phyloP scores from a whole-genome alignment of 768 basidiomycete species.

The Hypholoma fasciculare region DNA sequence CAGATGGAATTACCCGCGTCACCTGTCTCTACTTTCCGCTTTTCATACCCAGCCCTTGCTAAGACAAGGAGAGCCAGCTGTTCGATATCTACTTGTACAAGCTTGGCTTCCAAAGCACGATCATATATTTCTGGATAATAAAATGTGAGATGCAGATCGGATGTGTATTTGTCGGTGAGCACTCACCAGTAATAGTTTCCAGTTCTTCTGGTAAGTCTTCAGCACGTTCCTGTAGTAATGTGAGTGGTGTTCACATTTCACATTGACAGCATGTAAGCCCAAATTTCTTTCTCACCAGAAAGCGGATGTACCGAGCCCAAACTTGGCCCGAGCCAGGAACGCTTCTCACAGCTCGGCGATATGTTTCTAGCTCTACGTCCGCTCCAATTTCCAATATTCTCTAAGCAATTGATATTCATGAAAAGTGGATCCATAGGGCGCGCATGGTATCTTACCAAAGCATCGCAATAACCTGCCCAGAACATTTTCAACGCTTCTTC shows the following conservation, averaged over 20 bases:
- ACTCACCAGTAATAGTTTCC: conserved; percentile 30
- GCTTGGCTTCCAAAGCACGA: conserved; percentile 52
- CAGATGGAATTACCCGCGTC: conserved; percentile 34
- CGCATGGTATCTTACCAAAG: conserved; percentile 47
- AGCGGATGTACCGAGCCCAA: conserved; percentile 77
- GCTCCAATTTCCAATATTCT: conserved; percentile 45
- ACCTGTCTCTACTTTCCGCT: conserved; percentile 48
- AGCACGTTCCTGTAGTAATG: conserved; percentile 38
- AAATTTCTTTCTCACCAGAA: conserved; percentile 43
- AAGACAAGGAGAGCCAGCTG: conserved; percentile 64
- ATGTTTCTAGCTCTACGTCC: conserved; percentile 40
- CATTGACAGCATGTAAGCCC: background rate
- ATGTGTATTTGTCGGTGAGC: conserved; percentile 9
- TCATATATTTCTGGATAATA: conserved; percentile 50
- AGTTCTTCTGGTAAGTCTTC: conserved; percentile 29
- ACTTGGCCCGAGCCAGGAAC: conserved; percentile 76
- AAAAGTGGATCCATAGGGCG: background rate
- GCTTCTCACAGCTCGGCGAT: conserved; percentile 66
- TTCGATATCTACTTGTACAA: conserved; percentile 61
- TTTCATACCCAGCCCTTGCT: conserved; percentile 66
- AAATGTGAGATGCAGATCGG: background rate
- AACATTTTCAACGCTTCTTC: conserved; percentile 62
- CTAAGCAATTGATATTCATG: conserved; percentile 25
- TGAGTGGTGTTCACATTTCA: conserved; percentile 2
- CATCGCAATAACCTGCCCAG: conserved; percentile 76